phyloP scores from a whole-genome alignment of 148 eudicot species.

The Polygonum maritimum region DNA sequence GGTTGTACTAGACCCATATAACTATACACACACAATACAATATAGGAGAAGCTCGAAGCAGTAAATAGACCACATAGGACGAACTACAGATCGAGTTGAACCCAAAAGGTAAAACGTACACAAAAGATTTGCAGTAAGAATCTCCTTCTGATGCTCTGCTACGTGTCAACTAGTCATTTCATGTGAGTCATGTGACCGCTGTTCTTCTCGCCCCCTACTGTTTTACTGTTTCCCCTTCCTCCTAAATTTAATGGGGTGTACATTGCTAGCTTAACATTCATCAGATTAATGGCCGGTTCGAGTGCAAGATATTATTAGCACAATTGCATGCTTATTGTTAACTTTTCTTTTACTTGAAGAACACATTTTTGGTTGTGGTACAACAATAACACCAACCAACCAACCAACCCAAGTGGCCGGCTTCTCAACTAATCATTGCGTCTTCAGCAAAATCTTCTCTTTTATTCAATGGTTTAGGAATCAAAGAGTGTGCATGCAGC shows the following conservation, averaged over 20 bases:
- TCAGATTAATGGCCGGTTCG: no score
- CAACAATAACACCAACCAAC: no score
- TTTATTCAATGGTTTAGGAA: no score
- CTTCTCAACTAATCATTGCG: no score
- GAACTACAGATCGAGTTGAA: not conserved
- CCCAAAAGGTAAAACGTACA: constrained; percentile 7
- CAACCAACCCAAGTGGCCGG: no score
- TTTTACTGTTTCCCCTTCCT: not conserved
- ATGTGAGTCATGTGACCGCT: not conserved
- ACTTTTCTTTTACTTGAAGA: no score
- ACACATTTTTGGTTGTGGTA: no score
- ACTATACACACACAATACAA: not conserved
- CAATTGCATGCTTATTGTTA: no score
- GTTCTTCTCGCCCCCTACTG: not conserved
- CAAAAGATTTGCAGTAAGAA: not conserved
- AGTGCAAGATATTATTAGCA: no score
- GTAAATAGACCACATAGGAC: constrained; percentile 4
- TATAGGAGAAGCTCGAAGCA: not conserved
- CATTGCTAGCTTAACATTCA: not conserved
- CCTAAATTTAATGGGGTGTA: not conserved
- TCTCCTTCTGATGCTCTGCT: not conserved
- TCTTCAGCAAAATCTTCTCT: no score
- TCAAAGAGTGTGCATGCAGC: no score
- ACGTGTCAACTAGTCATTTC: not conserved
- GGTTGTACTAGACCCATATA: not conserved